Percentiles rank a stretch among this genome's conserved stretches.
phyloP scores from a whole-genome alignment of 805 yeast genomes.

The Torulaspora maleeae region DNA sequence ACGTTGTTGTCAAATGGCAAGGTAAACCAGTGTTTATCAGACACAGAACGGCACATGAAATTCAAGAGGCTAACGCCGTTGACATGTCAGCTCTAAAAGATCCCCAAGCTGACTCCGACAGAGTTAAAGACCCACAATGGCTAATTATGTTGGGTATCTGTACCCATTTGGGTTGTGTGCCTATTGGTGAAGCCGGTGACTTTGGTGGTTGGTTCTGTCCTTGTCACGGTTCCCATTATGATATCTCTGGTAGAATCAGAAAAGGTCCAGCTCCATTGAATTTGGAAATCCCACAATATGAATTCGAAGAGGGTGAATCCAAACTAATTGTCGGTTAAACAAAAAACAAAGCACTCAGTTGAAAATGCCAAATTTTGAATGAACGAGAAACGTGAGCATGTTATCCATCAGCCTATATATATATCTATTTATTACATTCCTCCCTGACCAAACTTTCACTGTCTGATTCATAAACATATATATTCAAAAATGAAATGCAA shows the following conservation, averaged over 20 bases:
- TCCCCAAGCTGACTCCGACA: constrained; percentile 87
- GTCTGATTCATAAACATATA: constrained; percentile 10
- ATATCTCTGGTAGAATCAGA: constrained; percentile 99
- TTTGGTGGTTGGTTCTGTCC: constrained; percentile 99
- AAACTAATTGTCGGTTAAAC: constrained; percentile 82
- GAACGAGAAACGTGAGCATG: constrained; percentile 18
- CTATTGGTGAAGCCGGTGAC: constrained; percentile 99
- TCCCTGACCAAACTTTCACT: constrained; percentile 6
- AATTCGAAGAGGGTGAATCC: constrained; percentile 64
- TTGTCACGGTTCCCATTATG: constrained; percentile 99
- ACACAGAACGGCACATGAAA: constrained; percentile 93
- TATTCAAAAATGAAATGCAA: constrained; percentile 11
- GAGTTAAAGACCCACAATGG: constrained; percentile 98
- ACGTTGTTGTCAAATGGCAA: constrained; percentile 98
- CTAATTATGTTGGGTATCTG: constrained; percentile 98
- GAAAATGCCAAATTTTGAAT: constrained; percentile 6
- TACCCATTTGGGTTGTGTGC: constrained; percentile 99
- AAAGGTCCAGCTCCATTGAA: constrained; percentile 99
- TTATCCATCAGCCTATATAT: constrained; percentile 13
- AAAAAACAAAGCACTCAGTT: background rate
- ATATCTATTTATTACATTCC: constrained; percentile 12
- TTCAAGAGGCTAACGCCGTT: constrained; percentile 86
- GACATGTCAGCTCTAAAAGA: constrained; percentile 80
- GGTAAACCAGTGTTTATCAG: constrained; percentile 99
- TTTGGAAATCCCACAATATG: constrained; percentile 93